Base-by-base conservation (phyloP, 2,329 filamentous ascomycete species). In the Penicillium sp. region DNA sequence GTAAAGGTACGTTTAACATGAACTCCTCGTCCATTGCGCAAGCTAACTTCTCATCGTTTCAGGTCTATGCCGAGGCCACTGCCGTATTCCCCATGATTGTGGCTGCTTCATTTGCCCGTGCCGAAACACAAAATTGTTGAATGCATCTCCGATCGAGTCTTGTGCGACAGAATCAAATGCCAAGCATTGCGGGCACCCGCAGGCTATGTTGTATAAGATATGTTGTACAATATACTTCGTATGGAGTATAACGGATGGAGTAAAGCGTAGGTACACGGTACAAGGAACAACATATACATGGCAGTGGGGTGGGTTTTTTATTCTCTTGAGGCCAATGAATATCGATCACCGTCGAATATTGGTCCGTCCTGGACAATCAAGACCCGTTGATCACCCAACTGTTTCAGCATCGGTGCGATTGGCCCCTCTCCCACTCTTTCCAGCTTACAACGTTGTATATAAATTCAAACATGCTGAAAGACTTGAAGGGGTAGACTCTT, bases 1-100 rank as follows among this genome's bases (percentile, higher is more conserved):
- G 92, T 97, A 53, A 99, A 97, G 85, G 90, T 91, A 71, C 63
- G 78, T 68, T n/a, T 47, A 10, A 13, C 34, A 23, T 30, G 18
- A 34, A n/a, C n/a, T n/a, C 35, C 26, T 35, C 42, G 13, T 39
- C 11, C 14, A n/a, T 7, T 41, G 27, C 3, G 8, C 34, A 2
- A 32, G 34, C 46, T 50, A 23, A 53, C 9, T 19, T 10, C 14
- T 7, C 3, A 11, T 16, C 42, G 11, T 27, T 13, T 13, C 46
- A 79, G 75, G 82, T 86, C 5, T 86, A 86, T 64, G 84, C 84
- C 14, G 85, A 88, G 70, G 85, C 85, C 2, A 88, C 85, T 0
- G 76, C 87, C 14, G 85, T 81, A 14, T 88, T 88, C 64, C 85
- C 85, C 7, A 72, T 88, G 58, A 85, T 88, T 58, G 84, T 87